These are phyloP conservation scores for Saksenaea vasiformis DNA, from an alignment of 371 early-diverging fungal species.

Conservation along the genomic window DNA sequence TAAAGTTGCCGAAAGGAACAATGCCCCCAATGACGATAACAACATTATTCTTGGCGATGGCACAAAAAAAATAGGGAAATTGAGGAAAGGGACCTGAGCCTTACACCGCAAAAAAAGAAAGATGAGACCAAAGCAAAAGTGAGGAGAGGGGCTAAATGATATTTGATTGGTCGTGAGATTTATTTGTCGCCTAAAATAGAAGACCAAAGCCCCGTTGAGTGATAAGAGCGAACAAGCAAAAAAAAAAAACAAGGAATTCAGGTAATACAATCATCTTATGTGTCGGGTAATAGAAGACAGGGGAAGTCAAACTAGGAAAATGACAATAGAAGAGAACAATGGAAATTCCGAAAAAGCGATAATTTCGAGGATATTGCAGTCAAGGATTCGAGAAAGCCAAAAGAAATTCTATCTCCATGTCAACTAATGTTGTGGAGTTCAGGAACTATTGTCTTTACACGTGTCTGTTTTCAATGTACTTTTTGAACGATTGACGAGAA, in stretches of 20 bases:
- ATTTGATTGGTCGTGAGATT: conserved; percentile 5
- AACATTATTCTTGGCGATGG: conserved; percentile 3
- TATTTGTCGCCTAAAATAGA: conserved; percentile 7
- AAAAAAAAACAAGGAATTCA: too few species aligned
- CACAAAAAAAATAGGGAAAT: neutral
- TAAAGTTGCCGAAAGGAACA: conserved; percentile 10
- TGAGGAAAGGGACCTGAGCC: neutral
- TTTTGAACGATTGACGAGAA: neutral
- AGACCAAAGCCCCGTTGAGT: neutral
- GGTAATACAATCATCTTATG: too few species aligned
- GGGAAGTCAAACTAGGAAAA: too few species aligned
- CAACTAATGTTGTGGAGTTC: neutral
- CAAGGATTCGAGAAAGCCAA: too few species aligned
- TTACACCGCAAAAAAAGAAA: neutral
- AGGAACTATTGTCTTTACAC: neutral
- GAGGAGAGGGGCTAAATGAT: neutral
- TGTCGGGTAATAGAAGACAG: too few species aligned
- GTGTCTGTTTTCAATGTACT: conserved; percentile 2
- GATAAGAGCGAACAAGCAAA: neutral
- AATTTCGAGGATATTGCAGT: too few species aligned
- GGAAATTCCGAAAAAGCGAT: neutral
- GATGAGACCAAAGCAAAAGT: neutral
- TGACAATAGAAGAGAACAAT: too few species aligned
- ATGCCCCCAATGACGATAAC: conserved; percentile 15
- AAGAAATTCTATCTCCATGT: neutral